Conservation (phyloP, 805 yeast species). For the Saturnispora ahearnii region DNA sequence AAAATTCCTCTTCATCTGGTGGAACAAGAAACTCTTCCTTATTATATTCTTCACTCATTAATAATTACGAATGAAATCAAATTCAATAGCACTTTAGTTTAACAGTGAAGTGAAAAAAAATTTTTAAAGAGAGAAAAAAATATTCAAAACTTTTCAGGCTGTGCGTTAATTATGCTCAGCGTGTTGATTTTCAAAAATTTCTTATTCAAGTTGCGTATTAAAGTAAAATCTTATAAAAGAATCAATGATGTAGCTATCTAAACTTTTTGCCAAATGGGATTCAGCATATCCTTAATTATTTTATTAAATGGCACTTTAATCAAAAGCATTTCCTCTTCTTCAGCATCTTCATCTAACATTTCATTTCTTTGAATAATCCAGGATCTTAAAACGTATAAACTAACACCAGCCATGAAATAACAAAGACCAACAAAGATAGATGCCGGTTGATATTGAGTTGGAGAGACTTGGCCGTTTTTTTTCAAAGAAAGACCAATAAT, state of each 20-base stretch:
- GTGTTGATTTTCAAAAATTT: not conserved
- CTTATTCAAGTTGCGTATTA: too few relatives aligned
- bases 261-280: conserved; percentile 12
- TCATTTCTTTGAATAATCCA: conserved; percentile 45
- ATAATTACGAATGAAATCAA: too few relatives aligned
- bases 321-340: conserved; percentile 18
- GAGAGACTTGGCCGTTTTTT: conserved; percentile 26
- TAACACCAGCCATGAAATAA: conserved; percentile 37
- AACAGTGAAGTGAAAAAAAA: not conserved
- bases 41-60: conserved; percentile 2
- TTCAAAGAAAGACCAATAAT: conserved; percentile 50
- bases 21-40: conserved; percentile 37
- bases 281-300: conserved; percentile 1
- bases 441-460: conserved; percentile 43
- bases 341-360: conserved; percentile 11
- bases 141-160: not conserved
- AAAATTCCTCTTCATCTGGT: conserved; percentile 77
- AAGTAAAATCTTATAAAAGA: not conserved
- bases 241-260: not conserved
- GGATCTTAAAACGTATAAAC: conserved; percentile 41
- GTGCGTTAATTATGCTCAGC: conserved; percentile 1
- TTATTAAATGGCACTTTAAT: conserved; percentile 11
- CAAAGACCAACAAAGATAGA: conserved; percentile 52
- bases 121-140: not conserved
- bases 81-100: not conserved